These are phyloP conservation scores for Wallacemonas sp. DNA, from an alignment of 208 protist species.

Conservation along the genomic window DNA sequence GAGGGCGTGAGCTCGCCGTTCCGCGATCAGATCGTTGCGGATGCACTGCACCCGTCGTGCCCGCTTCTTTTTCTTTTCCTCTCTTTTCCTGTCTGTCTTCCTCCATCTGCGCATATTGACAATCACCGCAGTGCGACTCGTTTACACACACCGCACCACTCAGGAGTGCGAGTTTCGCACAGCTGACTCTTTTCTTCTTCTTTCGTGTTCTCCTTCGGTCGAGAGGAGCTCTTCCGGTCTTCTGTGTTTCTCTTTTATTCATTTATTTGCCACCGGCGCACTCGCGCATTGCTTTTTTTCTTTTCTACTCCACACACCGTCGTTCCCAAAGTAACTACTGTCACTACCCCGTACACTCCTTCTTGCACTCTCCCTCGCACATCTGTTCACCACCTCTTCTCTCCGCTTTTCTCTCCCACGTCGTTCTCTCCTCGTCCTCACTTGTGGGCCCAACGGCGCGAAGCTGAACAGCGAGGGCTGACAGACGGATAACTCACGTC, in stretches of 20 bases:
- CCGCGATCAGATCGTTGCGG: background rate
- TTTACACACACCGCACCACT: background rate
- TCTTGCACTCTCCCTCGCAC: no score
- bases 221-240: background rate
- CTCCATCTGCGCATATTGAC: background rate
- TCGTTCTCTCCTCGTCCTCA: no score
- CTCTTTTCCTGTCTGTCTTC: background rate
- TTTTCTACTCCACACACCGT: no score
- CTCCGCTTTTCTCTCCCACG: no score
- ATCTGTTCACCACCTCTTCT: no score
- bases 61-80: conserved; percentile 16
- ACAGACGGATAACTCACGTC: no score
- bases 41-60: background rate
- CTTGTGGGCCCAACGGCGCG: no score
- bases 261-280: background rate
- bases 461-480: no score
- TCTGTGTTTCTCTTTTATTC: background rate
- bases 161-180: background rate
- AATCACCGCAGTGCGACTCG: background rate
- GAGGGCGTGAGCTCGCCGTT: no score
- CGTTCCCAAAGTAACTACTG: no score
- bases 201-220: conserved; percentile 11
- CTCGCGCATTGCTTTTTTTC: background rate
- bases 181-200: conserved; percentile 2
- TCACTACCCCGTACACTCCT: no score